phyloP scores from a whole-genome alignment of 2,329 filamentous ascomycete genomes.

The Nannizziopsis arthrosporioides region DNA sequence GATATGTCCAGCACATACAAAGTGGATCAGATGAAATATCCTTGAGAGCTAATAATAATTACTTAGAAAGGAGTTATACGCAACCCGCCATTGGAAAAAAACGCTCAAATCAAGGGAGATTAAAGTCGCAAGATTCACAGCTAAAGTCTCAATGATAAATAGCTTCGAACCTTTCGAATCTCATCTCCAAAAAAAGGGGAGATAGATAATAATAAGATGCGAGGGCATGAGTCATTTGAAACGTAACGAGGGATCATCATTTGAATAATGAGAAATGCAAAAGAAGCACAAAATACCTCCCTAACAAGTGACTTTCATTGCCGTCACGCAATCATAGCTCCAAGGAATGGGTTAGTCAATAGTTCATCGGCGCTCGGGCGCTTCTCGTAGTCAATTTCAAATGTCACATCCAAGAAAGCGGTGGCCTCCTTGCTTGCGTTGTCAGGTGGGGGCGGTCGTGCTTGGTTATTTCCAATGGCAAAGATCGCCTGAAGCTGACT shows the following conservation, averaged over 20 bases:
- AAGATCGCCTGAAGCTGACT: conserved; percentile 97
- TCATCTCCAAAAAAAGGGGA: no score
- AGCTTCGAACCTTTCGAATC: no score
- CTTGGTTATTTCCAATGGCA: conserved; percentile 84
- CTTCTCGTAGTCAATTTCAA: conserved; percentile 90
- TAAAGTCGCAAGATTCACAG: no score
- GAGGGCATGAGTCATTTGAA: no score
- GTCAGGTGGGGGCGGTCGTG: conserved; percentile 78
- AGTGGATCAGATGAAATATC: no score
- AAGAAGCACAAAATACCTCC: conserved; percentile 2
- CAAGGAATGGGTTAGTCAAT: conserved; percentile 69
- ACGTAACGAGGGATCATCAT: background rate
- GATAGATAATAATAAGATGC: no score
- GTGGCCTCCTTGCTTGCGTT: conserved; percentile 73
- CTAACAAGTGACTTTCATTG: background rate
- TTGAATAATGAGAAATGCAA: background rate
- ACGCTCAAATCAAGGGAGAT: background rate
- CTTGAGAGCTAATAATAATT: no score
- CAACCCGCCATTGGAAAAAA: background rate
- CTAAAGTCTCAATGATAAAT: no score
- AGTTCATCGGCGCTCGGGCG: conserved; percentile 86
- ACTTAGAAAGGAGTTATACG: no score
- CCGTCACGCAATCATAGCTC: conserved; percentile 48
- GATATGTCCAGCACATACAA: background rate
- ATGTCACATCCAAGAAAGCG: conserved; percentile 74